These are phyloP conservation scores for Penicillium crystallinum DNA, from an alignment of 495 filamentous ascomycete species.

Conservation along the genomic window DNA sequence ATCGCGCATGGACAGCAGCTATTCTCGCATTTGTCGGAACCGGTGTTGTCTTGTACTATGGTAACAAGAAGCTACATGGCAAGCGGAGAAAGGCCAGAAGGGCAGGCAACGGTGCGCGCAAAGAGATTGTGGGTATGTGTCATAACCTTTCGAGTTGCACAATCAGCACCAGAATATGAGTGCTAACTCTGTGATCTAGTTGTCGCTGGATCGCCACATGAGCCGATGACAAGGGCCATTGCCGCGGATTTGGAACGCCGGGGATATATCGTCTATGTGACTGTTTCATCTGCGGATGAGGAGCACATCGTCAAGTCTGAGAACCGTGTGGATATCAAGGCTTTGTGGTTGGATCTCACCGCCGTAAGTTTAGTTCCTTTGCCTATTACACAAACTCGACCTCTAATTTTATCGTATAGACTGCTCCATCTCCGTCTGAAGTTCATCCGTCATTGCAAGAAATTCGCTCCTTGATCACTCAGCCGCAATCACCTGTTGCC, in stretches of 20 bases:
- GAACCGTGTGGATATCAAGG: constrained; percentile 70
- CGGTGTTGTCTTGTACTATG: constrained; percentile 58
- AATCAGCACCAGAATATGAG: neutral
- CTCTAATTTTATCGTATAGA: constrained; percentile 35
- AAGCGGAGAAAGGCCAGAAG: constrained; percentile 70
- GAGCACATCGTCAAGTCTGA: constrained; percentile 73
- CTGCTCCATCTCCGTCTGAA: constrained; percentile 52
- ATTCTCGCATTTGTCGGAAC: constrained; percentile 65
- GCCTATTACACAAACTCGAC: too few species aligned
- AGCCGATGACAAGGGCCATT: constrained; percentile 75
- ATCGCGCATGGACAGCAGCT: constrained; percentile 66
- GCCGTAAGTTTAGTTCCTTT: constrained; percentile 20
- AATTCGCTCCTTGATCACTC: constrained; percentile 54
- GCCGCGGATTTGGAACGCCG: constrained; percentile 80
- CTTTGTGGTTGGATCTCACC: constrained; percentile 79
- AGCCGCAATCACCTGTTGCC: constrained; percentile 65
- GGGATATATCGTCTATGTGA: constrained; percentile 90
- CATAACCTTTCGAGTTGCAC: neutral
- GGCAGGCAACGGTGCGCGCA: constrained; percentile 75
- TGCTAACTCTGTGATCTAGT: constrained; percentile 40
- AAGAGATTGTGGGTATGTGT: constrained; percentile 70
- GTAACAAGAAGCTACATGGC: constrained; percentile 51
- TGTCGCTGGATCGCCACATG: constrained; percentile 73
- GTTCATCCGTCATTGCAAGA: constrained; percentile 49
- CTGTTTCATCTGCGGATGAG: constrained; percentile 73